A percentile compares a stretch with the other conserved stretches of the same genome.
phyloP scores from a whole-genome alignment of 2,329 filamentous ascomycete species.

The Lithohypha guttulata region DNA sequence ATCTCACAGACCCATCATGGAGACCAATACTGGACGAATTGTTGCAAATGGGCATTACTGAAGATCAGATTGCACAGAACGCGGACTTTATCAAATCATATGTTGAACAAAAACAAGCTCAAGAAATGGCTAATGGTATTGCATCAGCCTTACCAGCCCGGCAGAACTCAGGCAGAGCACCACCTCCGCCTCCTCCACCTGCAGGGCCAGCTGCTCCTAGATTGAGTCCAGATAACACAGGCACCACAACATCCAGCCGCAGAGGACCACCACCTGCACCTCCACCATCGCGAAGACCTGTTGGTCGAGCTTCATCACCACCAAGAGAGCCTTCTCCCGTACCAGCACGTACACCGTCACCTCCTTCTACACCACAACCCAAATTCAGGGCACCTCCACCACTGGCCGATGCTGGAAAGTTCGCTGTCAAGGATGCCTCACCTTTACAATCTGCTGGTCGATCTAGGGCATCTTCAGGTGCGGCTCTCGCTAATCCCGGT shows the following conservation, averaged over 20 bases:
- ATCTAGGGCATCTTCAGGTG: conserved; percentile 39
- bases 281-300: conserved; percentile 38
- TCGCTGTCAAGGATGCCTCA: conserved; percentile 47
- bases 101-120: conserved; percentile 52
- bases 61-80: conserved; percentile 57
- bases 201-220: conserved; percentile 39
- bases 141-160: conserved; percentile 29
- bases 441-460: conserved; percentile 36
- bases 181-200: conserved; percentile 49
- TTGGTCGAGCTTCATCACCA: conserved; percentile 33
- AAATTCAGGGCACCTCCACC: conserved; percentile 79
- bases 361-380: conserved; percentile 51
- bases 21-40: conserved; percentile 52
- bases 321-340: conserved; percentile 44
- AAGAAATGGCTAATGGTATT: conserved; percentile 30
- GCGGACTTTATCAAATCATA: conserved; percentile 59
- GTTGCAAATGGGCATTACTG: conserved; percentile 54
- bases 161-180: conserved; percentile 32
- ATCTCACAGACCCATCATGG: conserved; percentile 52
- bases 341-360: conserved; percentile 61
- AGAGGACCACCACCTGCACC: conserved; percentile 53
- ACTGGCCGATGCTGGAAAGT: conserved; percentile 80
- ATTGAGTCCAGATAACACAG: conserved; percentile 53
- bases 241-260: conserved; percentile 36
- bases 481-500: conserved; percentile 41